These are phyloP conservation scores for Zalaria sp. DNA, from an alignment of 2,329 filamentous ascomycete species.

Conservation along the genomic window DNA sequence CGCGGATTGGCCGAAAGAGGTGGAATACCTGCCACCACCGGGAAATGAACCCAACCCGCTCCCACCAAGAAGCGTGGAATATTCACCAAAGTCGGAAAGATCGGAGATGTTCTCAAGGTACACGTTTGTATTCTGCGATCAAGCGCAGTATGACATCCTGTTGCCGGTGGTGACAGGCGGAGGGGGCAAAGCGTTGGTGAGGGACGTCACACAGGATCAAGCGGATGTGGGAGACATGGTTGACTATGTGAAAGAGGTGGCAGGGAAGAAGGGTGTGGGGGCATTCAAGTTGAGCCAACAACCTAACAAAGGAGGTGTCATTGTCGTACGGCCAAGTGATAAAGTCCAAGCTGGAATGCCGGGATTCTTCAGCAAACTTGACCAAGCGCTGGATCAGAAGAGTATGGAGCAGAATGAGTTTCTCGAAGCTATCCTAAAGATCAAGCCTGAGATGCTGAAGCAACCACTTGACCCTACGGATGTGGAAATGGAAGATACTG, in stretches of 20 bases:
- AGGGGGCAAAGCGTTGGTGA: slow-evolving; percentile 66
- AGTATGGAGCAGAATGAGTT: slow-evolving; percentile 85
- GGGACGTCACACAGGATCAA: slow-evolving; percentile 47
- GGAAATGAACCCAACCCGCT: slow-evolving; percentile 63
- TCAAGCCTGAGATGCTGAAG: slow-evolving; percentile 59
- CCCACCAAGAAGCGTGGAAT: slow-evolving; percentile 35
- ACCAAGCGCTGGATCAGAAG: slow-evolving; percentile 61
- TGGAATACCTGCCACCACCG: slow-evolving; percentile 56
- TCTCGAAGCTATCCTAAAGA: slow-evolving; percentile 73
- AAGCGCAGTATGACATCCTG: slow-evolving; percentile 61
- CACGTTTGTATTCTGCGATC: slow-evolving; percentile 75
- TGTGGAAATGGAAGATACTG: not conserved
- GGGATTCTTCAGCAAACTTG: slow-evolving; percentile 32
- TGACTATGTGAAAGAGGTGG: slow-evolving; percentile 58
- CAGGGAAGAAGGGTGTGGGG: slow-evolving; percentile 53
- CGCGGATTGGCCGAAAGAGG: slow-evolving; percentile 60
- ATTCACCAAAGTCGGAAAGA: slow-evolving; percentile 58
- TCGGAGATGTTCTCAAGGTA: slow-evolving; percentile 69
- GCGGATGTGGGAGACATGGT: slow-evolving; percentile 59
- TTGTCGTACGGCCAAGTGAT: slow-evolving; percentile 60
- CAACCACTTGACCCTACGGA: slow-evolving; percentile 39
- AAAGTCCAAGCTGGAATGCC: slow-evolving; percentile 17
- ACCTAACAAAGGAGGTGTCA: slow-evolving; percentile 40
- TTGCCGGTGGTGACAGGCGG: slow-evolving; percentile 62
- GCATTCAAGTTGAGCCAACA: slow-evolving; percentile 15